Conservation (phyloP, 192 early-diverging fungal genomes). For the Mortierella alpina region DNA sequence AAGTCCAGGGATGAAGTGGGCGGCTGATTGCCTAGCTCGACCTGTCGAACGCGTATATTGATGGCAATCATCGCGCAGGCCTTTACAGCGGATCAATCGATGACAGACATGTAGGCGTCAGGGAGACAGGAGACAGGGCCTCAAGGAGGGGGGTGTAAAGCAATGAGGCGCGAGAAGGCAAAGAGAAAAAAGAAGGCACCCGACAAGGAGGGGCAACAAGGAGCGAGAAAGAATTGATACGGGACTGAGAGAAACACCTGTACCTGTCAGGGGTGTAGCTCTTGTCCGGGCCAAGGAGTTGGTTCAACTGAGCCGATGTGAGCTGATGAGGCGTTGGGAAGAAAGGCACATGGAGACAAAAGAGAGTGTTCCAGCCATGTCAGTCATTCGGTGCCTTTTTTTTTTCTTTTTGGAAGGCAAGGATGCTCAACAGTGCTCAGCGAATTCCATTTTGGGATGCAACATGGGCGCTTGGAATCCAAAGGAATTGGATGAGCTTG, state of each 20-base stretch:
- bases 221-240: neutral
- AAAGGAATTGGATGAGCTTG: neutral
- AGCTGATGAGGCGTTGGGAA: conserved; percentile 17
- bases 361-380: neutral
- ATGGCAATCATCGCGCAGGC: no score
- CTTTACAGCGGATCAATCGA: no score
- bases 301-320: conserved; percentile 38
- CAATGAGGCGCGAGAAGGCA: neutral
- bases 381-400: neutral
- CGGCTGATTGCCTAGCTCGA: no score
- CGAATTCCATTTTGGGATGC: neutral
- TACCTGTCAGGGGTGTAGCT: conserved; percentile 32
- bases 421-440: no score
- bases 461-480: no score
- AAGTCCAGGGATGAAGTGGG: no score
- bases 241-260: neutral
- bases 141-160: no score
- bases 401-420: neutral
- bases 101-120: no score
- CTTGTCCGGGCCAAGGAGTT: conserved; percentile 17
- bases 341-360: conserved; percentile 1
- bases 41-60: no score
- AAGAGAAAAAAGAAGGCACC: neutral
- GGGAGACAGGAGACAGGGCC: no score
- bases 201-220: neutral